Percentiles rank a stretch among this genome's conserved stretches.
phyloP scores from a whole-genome alignment of 257 asterid genomes.

The Capsicum baccatum region DNA sequence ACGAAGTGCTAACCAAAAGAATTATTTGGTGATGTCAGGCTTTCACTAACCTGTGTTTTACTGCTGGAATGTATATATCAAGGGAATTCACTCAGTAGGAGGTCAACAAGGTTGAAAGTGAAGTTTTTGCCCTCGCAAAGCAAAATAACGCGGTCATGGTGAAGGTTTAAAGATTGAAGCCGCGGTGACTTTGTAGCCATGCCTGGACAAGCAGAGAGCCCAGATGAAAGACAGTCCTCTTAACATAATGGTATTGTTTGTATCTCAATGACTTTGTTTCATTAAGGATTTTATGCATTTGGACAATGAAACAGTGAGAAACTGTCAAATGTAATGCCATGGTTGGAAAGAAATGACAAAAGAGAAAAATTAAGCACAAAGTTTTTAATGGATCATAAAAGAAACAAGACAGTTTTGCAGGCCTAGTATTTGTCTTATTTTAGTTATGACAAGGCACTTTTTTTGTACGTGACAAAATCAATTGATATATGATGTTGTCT shows the following conservation, averaged over 20 bases:
- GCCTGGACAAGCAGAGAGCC: not conserved
- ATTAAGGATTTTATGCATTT: constrained; percentile 5
- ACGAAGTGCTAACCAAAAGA: not conserved
- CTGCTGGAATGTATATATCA: constrained; percentile 9
- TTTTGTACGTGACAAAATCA: no score
- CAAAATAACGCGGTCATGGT: not conserved
- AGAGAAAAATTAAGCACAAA: not conserved
- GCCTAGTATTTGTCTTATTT: constrained; percentile 19
- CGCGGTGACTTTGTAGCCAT: not conserved
- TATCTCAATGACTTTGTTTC: not conserved
- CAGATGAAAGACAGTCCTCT: not conserved
- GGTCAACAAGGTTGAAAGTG: constrained; percentile 17
- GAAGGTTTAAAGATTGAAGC: not conserved
- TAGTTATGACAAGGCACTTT: not conserved
- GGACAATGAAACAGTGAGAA: constrained; percentile 5
- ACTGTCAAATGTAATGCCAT: not conserved
- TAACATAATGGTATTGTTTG: not conserved
- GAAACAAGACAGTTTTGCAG: constrained; percentile 15
- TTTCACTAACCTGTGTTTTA: not conserved
- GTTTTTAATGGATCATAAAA: not conserved
- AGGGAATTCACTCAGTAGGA: not conserved
- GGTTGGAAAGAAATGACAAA: not conserved
- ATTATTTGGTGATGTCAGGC: not conserved
- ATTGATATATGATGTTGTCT: no score
- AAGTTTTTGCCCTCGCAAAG: not conserved